These are phyloP conservation scores for Acer negundo DNA, from an alignment of 345 rosid species.

Conservation along the genomic window DNA sequence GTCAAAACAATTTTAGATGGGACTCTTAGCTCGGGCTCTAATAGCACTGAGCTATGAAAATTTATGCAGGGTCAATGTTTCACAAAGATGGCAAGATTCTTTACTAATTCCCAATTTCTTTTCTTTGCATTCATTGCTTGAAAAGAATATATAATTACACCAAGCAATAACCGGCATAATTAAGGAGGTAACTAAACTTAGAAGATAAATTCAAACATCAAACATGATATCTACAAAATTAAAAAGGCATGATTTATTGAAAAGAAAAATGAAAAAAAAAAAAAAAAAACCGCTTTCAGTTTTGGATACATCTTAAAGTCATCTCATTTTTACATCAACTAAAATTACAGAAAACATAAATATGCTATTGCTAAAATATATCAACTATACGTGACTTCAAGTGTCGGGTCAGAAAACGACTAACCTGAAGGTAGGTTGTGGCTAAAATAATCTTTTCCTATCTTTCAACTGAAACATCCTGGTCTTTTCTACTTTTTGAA, in stretches of 20 bases:
- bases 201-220: neutral
- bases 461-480: neutral
- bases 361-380: neutral
- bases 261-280: neutral
- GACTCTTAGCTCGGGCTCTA: neutral
- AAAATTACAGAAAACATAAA: neutral
- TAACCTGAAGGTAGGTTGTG: slow-evolving; percentile 2
- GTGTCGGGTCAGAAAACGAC: neutral
- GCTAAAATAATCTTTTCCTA: neutral
- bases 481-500: neutral
- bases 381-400: neutral
- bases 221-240: neutral
- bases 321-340: neutral
- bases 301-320: neutral
- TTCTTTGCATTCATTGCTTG: neutral
- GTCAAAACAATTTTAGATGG: too few relatives aligned
- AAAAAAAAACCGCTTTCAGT: neutral
- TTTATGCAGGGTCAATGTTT: neutral
- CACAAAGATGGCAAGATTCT: neutral
- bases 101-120: neutral
- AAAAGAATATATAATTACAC: neutral
- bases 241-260: neutral
- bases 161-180: neutral
- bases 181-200: neutral
- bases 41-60: neutral